Percentiles rank a stretch among this genome's conserved stretches.
These are phyloP conservation scores for Prunus mira DNA, from an alignment of 306 rosid genomes.

Conservation along the genomic window DNA sequence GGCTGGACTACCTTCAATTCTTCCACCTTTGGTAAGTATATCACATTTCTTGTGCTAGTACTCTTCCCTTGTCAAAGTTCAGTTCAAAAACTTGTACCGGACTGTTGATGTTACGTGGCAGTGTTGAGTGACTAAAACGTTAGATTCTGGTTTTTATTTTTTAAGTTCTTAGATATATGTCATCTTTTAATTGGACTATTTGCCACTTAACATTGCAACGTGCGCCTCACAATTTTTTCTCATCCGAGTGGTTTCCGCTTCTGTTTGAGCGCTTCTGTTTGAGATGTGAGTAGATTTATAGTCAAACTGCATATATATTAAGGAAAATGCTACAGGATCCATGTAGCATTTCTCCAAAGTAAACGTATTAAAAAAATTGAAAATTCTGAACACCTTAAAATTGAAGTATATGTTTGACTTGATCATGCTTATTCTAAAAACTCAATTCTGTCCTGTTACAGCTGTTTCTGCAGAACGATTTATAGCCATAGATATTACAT, in stretches of 20 bases:
- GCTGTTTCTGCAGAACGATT: conserved; percentile 77
- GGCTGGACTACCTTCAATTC: conserved; percentile 80
- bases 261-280: too few relatives aligned
- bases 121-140: not conserved
- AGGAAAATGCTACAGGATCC: not conserved
- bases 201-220: too few relatives aligned
- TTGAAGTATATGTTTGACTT: not conserved
- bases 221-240: too few relatives aligned
- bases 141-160: not conserved
- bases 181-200: not conserved
- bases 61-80: not conserved
- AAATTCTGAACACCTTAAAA: not conserved
- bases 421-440: not conserved
- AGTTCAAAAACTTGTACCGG: not conserved
- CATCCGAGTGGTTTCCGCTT: too few relatives aligned
- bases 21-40: conserved; percentile 62
- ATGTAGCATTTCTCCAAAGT: not conserved
- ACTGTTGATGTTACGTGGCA: not conserved
- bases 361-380: not conserved
- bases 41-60: not conserved
- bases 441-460: conserved; percentile 22
- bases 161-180: not conserved
- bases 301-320: too few relatives aligned
- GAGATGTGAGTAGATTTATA: too few relatives aligned
- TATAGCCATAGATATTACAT: conserved; percentile 66